These are phyloP conservation scores for Alternaria sp. DNA, from an alignment of 2,329 filamentous ascomycete genomes.

Conservation along the genomic window DNA sequence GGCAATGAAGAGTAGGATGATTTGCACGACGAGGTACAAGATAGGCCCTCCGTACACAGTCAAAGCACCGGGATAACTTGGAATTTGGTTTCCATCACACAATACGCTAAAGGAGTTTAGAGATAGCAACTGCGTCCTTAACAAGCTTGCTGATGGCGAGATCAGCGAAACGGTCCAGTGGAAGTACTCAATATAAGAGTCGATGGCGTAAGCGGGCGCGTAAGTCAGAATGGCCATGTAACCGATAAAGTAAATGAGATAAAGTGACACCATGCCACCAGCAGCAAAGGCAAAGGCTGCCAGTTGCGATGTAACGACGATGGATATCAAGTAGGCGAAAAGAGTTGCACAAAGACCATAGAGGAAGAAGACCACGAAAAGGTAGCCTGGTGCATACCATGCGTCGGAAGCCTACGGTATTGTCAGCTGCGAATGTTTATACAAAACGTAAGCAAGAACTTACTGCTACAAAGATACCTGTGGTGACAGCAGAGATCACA, in stretches of 20 bases:
- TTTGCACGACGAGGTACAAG: slow-evolving; percentile 80
- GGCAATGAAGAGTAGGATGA: slow-evolving; percentile 72
- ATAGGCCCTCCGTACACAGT: slow-evolving; percentile 84
- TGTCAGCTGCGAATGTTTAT: slow-evolving; percentile 16
- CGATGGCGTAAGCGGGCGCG: slow-evolving; percentile 72
- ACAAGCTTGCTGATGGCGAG: slow-evolving; percentile 78
- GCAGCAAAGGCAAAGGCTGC: slow-evolving; percentile 85
- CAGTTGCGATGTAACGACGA: slow-evolving; percentile 80
- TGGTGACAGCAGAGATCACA: slow-evolving; percentile 69
- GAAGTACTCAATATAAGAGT: slow-evolving; percentile 70
- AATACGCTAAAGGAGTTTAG: slow-evolving; percentile 85
- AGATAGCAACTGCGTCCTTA: slow-evolving; percentile 76
- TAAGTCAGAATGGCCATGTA: slow-evolving; percentile 73
- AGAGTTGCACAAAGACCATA: slow-evolving; percentile 82
- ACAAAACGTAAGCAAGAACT: slow-evolving; percentile 10
- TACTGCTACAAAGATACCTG: slow-evolving; percentile 71
- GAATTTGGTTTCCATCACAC: slow-evolving; percentile 70
- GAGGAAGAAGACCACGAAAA: slow-evolving; percentile 81
- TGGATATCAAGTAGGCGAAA: slow-evolving; percentile 80
- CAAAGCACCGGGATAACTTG: slow-evolving; percentile 74
- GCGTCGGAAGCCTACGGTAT: slow-evolving; percentile 60
- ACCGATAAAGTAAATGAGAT: slow-evolving; percentile 58
- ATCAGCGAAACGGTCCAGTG: slow-evolving; percentile 79
- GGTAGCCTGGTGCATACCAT: slow-evolving; percentile 81
- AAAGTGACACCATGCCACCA: slow-evolving; percentile 70